Evolutionary conservation across 2,329 filamentous ascomycete genomes (phyloP).

Genomic region (Xylariaceae sp.): DNA sequence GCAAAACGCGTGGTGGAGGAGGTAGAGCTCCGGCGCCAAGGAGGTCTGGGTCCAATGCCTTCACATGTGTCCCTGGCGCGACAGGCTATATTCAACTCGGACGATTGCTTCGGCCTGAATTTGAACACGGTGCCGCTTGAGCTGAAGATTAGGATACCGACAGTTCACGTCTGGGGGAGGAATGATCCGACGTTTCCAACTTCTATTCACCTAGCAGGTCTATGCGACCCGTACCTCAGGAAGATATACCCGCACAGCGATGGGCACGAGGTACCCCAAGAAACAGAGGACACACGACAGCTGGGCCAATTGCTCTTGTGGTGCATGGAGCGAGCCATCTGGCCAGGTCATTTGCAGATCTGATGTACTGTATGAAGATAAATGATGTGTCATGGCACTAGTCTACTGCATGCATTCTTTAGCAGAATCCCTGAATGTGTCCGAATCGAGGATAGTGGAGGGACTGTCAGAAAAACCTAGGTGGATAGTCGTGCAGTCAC

Average conservation of each 20-base stretch:
- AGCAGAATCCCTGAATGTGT: neutral
- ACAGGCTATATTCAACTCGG: conserved; percentile 39
- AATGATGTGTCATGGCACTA: too few relatives aligned
- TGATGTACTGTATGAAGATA: too few relatives aligned
- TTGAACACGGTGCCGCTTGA: conserved; percentile 39
- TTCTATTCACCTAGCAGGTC: conserved; percentile 38
- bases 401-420: too few relatives aligned
- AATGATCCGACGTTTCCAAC: conserved; percentile 37
- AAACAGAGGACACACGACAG: conserved; percentile 26
- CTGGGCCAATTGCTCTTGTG: conserved; percentile 34
- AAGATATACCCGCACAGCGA: conserved; percentile 35
- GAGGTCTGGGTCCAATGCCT: conserved; percentile 24
- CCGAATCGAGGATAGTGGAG: conserved; percentile 7
- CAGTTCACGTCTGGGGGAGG: conserved; percentile 39
- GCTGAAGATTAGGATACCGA: conserved; percentile 42
- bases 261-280: conserved; percentile 30
- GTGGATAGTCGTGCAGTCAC: neutral
- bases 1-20: conserved; percentile 41
- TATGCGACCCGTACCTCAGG: conserved; percentile 42
- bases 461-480: neutral
- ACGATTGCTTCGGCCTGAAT: conserved; percentile 43
- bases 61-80: conserved; percentile 30
- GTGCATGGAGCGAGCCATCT: conserved; percentile 36
- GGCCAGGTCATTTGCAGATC: conserved; percentile 36
- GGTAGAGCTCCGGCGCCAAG: conserved; percentile 25